Evolutionary conservation across 2,329 filamentous ascomycete genomes (phyloP), one percentile per base, ranked within the genome.

Genomic region (Tolypocladium tropicale): DNA sequence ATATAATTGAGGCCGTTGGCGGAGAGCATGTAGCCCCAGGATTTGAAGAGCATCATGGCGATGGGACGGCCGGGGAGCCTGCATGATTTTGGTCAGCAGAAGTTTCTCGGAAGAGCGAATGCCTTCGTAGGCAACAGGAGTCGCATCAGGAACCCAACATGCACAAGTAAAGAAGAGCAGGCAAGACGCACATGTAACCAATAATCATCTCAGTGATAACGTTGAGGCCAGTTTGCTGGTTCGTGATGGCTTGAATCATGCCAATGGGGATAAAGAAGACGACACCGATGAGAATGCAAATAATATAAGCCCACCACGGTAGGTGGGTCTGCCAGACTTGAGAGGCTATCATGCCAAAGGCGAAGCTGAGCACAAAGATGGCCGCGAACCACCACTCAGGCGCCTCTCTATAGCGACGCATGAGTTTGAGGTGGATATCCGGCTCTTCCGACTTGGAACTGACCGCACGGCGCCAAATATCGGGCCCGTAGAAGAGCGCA

Each of bases 321-420:
- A 77, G 63, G 43, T 74, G 68, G 0, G 75, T 76, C 4, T 60
- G 33, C 64, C 68, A 71, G 41, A 63, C 63, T 34, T 70, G 68
- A 7, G 61, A 64, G 1, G 68, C 64, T 34, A 69, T 62, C 64
- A 72, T 70, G 23, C 67, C 66, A 6, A 83, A 70, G 1, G 66
- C 78, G 21, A 81, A 68, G 68, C 79, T 79, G 53, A 74, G 11
- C 3, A 74, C 56, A 32, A 77, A 73, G 10, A 79, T 66, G 4
- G 57, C 58, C 0, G 63, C 61, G 58, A 82, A 84, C 80, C 81
- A 84, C 78, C 78, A 83, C 34, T 76, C 64, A 0, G 82, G 81
- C 0, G 76, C 77, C 33, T 78, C 69, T 56, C 73, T 73, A 63
- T 82, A 85, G 54, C 75, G 77, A 25, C 69, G 62, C 80, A 84